Evolutionary conservation across 208 protist genomes (phyloP).

Genomic region (Lotmaria passim): DNA sequence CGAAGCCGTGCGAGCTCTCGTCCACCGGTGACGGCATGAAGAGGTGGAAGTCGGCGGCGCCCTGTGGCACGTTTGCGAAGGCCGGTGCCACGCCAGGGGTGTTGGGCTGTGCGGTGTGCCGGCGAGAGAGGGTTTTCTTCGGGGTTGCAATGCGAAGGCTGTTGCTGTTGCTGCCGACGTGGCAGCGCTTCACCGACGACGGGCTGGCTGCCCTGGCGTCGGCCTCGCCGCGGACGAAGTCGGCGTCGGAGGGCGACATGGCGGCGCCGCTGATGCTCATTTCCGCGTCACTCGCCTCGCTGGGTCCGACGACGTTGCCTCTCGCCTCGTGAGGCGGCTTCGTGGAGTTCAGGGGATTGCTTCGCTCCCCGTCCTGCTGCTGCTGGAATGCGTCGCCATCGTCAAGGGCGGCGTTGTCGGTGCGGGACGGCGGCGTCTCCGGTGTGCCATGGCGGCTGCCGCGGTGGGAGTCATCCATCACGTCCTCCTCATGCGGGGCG

Average conservation of each 20-base stretch:
- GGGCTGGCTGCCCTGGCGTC: not conserved
- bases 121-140: not conserved
- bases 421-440: not conserved
- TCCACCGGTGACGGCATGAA: conserved; percentile 32
- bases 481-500: not conserved
- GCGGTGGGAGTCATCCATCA: not conserved
- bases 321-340: conserved; percentile 7
- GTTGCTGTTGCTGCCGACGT: not conserved
- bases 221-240: not conserved
- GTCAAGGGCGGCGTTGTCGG: not conserved
- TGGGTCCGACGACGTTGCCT: not conserved
- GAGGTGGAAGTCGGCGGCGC: conserved; percentile 10
- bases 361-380: not conserved
- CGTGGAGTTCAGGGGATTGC: no score
- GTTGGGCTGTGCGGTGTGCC: not conserved
- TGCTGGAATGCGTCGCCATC: not conserved
- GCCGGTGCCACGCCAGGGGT: not conserved
- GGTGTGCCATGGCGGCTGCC: conserved; percentile 17
- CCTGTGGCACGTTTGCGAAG: not conserved
- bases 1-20: conserved; percentile 11
- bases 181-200: no score
- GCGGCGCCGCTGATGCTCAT: not conserved
- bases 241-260: conserved; percentile 8
- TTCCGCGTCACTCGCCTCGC: conserved; percentile 2
- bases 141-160: not conserved